Base-by-base conservation (phyloP, 805 yeast species). In the Komagataella ulmi region DNA sequence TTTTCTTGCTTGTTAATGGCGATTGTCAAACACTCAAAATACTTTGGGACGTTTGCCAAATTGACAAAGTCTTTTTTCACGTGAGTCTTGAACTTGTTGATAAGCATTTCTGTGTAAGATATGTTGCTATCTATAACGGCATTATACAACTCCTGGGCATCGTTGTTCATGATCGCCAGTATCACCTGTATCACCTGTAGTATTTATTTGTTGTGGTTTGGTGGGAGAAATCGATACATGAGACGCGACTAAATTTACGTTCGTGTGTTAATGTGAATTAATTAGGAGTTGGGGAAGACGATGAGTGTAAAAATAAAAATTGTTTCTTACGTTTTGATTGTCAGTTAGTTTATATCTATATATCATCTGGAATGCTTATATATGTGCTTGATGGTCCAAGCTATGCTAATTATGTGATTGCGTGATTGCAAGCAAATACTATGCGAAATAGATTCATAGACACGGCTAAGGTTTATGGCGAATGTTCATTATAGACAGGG, bases 51-150 rank as follows among this genome's bases (percentile, higher is more conserved):
- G 49, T 71, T 69, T 1, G 64, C 49, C n/a, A 78, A 56, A 51
- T 78, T 75, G 40, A 80, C 80, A 53, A 73, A 65, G 49, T 77
- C 82, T 50, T 76, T 65, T 55, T 80, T 80, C 53, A 80, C 77
- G 55, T 72, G 78, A 0, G 78, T 70, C 54, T 80, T 80, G 53
- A 79, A 67, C 19, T 67, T 66, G 45, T 61, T 45, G 51, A 65
- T 24, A 6, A 45, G 24, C 40, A 52, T 51, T 47, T 21, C 48
- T 43, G 44, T 24, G 43, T 21, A 30, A 17, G 44, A 17, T 19
- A 17, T 18, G 49, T 30, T 30, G 4, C 14, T 30, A 30, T 62
- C 57, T 2, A 52, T 51, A 3, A 63, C 60, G 6, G 66, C 64
- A 14, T 58, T 52, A 17, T 61, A 56, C 36, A 65, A 55, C 6